These are phyloP conservation scores for Chlamydomonas eustigma DNA, from an alignment of 139 green algal species.

Conservation along the genomic window DNA sequence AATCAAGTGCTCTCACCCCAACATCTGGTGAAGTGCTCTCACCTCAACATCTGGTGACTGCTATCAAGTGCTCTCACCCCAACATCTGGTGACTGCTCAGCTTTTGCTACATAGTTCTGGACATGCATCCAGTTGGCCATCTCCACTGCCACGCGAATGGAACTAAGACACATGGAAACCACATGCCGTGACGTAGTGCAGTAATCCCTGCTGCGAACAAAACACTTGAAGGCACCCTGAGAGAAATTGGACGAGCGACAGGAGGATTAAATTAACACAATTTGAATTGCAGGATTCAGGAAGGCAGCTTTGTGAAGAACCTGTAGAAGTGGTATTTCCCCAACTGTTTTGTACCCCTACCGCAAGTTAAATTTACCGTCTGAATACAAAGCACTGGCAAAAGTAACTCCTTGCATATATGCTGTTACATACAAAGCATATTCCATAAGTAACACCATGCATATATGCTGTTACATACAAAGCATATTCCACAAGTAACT, in stretches of 20 bases:
- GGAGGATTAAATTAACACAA: no score
- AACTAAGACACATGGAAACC: constrained; percentile 83
- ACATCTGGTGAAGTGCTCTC: constrained; percentile 39
- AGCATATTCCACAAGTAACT: not conserved
- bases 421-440: no score
- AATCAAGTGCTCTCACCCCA: constrained; percentile 28
- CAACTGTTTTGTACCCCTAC: no score
- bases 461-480: constrained; percentile 52
- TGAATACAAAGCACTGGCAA: no score
- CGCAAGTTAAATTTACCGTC: no score
- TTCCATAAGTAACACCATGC: no score
- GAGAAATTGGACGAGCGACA: no score
- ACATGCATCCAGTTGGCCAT: constrained; percentile 83
- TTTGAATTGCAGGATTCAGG: no score
- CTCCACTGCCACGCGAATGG: constrained; percentile 73
- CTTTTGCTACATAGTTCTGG: constrained; percentile 81
- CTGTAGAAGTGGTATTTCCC: no score
- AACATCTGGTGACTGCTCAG: constrained; percentile 61
- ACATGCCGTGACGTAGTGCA: constrained; percentile 86
- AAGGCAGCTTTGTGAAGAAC: no score
- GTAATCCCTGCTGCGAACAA: constrained; percentile 87
- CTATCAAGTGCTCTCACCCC: constrained; percentile 32
- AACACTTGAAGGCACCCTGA: constrained; percentile 85
- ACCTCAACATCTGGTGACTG: constrained; percentile 42
- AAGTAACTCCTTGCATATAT: no score